phyloP scores from a whole-genome alignment of 352 stramenopile genomes.

The Pythium coloratum region DNA sequence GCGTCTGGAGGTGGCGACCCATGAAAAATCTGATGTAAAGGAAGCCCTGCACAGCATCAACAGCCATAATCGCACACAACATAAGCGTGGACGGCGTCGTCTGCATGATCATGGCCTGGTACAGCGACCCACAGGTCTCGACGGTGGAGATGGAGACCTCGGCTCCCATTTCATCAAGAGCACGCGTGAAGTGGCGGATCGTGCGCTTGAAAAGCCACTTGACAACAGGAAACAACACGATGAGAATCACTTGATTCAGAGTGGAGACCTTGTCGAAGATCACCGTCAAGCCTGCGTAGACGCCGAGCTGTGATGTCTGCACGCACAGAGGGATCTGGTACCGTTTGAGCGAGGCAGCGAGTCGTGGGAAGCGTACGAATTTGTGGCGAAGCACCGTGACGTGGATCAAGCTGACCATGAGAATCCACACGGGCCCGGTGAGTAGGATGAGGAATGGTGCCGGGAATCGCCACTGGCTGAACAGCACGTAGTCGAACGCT shows the following conservation, averaged over 20 bases:
- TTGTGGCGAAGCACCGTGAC: neutral
- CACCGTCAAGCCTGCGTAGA: slow-evolving; percentile 13
- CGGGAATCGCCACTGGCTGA: slow-evolving; percentile 6
- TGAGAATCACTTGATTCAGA: slow-evolving; percentile 7
- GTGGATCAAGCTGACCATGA: neutral
- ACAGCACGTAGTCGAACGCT: neutral
- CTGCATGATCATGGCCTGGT: slow-evolving; percentile 24
- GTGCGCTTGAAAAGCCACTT: slow-evolving; percentile 20
- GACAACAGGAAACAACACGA: slow-evolving; percentile 10
- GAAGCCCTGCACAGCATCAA: slow-evolving; percentile 21
- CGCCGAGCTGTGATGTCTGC: neutral
- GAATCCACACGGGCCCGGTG: neutral
- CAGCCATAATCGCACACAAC: slow-evolving; percentile 10
- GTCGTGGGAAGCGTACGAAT: neutral
- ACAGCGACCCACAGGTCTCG: slow-evolving; percentile 18
- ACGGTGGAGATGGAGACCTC: slow-evolving; percentile 17
- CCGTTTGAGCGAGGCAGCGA: neutral
- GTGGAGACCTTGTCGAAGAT: slow-evolving; percentile 6
- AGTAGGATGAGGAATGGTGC: slow-evolving; percentile 7
- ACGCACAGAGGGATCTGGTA: slow-evolving; percentile 3
- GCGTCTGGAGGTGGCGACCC: neutral
- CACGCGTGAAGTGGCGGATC: neutral
- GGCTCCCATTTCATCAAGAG: slow-evolving; percentile 5
- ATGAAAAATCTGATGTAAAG: slow-evolving; percentile 15
- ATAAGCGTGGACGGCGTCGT: neutral